phyloP scores from a whole-genome alignment of 2,329 filamentous ascomycete species.

The Fusarium brachygibbosum region DNA sequence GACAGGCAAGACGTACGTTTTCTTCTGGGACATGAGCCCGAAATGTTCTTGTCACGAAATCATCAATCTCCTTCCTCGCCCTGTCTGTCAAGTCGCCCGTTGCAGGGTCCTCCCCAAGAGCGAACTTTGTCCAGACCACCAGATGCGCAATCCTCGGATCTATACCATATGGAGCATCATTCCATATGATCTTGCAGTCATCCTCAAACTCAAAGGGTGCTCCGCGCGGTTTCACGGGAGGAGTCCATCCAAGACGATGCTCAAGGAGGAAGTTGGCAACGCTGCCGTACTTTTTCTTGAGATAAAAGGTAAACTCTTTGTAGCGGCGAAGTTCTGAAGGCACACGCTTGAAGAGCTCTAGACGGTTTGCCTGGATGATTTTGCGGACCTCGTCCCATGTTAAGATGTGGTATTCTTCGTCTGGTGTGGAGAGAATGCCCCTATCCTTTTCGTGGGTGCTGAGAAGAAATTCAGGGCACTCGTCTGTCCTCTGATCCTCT shows the following conservation, averaged over 20 bases:
- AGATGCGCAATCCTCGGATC: conserved; percentile 84
- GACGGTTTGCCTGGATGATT: conserved; percentile 73
- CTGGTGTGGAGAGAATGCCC: conserved; percentile 76
- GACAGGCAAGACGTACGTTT: conserved; percentile 60
- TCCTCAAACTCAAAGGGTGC: conserved; percentile 60
- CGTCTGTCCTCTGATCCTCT: conserved; percentile 67
- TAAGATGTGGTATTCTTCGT: conserved; percentile 72
- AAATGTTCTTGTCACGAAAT: conserved; percentile 78
- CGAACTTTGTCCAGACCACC: conserved; percentile 94
- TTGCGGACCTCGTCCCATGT: conserved; percentile 78
- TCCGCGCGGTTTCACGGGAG: conserved; percentile 54
- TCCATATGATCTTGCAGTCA: conserved; percentile 82
- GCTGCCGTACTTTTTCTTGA: conserved; percentile 78
- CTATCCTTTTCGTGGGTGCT: conserved; percentile 76
- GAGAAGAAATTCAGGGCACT: conserved; percentile 79
- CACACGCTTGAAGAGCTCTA: conserved; percentile 81
- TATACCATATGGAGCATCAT: conserved; percentile 96
- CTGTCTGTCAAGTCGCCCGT: conserved; percentile 76
- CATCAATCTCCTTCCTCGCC: conserved; percentile 75
- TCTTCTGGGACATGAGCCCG: conserved; percentile 63
- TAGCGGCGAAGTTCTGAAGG: conserved; percentile 86
- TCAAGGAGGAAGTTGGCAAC: conserved; percentile 82
- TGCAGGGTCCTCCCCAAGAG: conserved; percentile 75
- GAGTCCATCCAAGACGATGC: conserved; percentile 77
- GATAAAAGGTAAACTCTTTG: conserved; percentile 73